Conservation (phyloP, 2,329 filamentous ascomycete genomes). For the Cladosporium austrohemisphaericum region DNA sequence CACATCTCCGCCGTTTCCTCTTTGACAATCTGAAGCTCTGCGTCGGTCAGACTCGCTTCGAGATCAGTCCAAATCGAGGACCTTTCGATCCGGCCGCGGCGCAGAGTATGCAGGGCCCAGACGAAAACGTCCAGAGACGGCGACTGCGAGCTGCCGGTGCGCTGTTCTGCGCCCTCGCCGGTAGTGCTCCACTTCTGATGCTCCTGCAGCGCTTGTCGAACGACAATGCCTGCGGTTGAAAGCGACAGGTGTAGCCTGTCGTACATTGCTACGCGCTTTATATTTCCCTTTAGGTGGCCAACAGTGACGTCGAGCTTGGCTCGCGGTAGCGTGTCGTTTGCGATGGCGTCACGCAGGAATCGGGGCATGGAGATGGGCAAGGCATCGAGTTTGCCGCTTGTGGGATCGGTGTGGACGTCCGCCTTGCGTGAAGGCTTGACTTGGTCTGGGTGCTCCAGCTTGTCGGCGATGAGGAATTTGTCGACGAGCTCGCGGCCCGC, state of each 20-base stretch:
- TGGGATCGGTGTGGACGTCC: no score
- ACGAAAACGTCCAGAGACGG: not conserved
- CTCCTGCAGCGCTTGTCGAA: slow-evolving; percentile 1
- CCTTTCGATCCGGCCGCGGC: not conserved
- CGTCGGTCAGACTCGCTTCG: not conserved
- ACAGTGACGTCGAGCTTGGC: not conserved
- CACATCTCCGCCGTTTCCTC: not conserved
- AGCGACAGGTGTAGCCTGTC: not conserved
- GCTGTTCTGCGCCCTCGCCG: not conserved
- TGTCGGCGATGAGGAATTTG: no score
- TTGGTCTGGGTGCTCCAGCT: no score
- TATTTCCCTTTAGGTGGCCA: no score
- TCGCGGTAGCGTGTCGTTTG: not conserved
- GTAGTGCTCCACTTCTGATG: not conserved
- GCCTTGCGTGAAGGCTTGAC: no score
- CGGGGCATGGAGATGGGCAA: not conserved
- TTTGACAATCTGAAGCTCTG: not conserved
- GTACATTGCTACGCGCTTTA: not conserved
- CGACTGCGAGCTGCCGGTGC: no score
- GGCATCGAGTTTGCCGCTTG: no score
- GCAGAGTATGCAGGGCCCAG: not conserved
- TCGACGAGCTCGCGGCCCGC: slow-evolving; percentile 48
- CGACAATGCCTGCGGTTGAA: not conserved
- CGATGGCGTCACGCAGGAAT: not conserved
- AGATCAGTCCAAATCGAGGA: not conserved